phyloP scores from a whole-genome alignment of 305 asterid species.

The Stenogyne calaminthoides region DNA sequence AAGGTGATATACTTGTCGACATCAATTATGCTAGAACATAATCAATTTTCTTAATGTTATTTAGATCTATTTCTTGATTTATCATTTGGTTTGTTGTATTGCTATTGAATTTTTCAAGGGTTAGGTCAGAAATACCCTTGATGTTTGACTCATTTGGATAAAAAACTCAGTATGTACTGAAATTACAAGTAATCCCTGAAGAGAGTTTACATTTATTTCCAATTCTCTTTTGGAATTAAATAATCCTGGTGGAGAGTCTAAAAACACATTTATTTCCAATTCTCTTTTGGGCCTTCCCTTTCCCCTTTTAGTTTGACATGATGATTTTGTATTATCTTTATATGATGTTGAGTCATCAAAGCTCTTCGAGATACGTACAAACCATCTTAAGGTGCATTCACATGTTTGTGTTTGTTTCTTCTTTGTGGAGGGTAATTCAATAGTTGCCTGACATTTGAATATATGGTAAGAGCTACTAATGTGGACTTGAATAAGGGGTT shows the following conservation, averaged over 20 bases:
- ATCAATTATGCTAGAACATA: conserved; percentile 11
- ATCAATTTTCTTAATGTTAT: conserved; percentile 3
- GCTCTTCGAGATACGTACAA: neutral
- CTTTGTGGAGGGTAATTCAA: neutral
- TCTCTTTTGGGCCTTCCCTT: neutral
- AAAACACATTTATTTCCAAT: neutral
- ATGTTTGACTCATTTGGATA: neutral
- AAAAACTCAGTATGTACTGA: neutral
- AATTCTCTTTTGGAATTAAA: too few species aligned
- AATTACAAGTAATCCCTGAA: neutral
- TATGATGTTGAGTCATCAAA: neutral
- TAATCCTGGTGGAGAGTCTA: too few species aligned
- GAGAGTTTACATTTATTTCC: neutral
- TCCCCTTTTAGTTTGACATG: neutral
- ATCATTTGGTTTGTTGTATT: conserved; percentile 14
- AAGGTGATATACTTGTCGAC: conserved; percentile 39
- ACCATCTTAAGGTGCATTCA: neutral
- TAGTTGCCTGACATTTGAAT: conserved; percentile 6
- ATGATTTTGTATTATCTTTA: neutral
- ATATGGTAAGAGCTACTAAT: conserved; percentile 4
- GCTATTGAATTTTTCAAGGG: neutral
- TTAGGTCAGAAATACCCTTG: neutral
- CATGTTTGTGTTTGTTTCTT: conserved; percentile 7
- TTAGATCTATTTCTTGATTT: conserved; percentile 8
- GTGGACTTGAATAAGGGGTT: neutral